Evolutionary conservation across 2,329 filamentous ascomycete species (phyloP), one percentile per base, ranked within the genome.

Genomic region (Epichloe sibirici): DNA sequence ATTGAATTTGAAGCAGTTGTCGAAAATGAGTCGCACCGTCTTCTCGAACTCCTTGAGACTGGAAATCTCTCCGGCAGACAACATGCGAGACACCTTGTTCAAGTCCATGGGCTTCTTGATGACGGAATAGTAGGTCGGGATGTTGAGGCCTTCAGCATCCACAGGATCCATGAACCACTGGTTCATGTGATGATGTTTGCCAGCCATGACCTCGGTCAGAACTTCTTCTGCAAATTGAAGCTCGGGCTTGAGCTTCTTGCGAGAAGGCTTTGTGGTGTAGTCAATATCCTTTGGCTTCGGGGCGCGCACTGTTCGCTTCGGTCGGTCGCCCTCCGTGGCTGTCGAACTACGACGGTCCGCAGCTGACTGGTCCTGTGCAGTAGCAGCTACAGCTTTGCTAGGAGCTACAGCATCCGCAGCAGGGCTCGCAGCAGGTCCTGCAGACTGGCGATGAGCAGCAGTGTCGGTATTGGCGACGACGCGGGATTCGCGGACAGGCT

Each of bases 101-200:
- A 96, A 75, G 66, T 98, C 91, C 91, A 97, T 98, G 0, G 93
- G 93, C 65, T 90, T 89, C 74, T 95, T 97, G 71, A 98, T 90
- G 56, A 97, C 75, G 62, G 86, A 89, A 66, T 93, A 88, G 66
- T 98, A 98, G 25, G 86, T 85, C 0, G 93, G 93, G 55, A 97
- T 96, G 65, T 91, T 90, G 51, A 97, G 74, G 0, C 90, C 91
- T 38, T 97, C 90, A 0, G 93, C 90, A 65, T 98, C 93, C 21
- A 98, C 93, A 0, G 93, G 87, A 7, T 79, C 72, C 61, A 88
- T 72, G 71, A 98, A 98, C 54, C 87, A 84, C 52, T 77, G 76
- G 44, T 88, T 88, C 58, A 84, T 72, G 2, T 70, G 64, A 52
- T 74, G 75, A 64, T 96, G 79, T 65, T 88, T 90, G 1, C 77